These are phyloP conservation scores for Tuber magnatum DNA, from an alignment of 495 filamentous ascomycete genomes.

Conservation along the genomic window DNA sequence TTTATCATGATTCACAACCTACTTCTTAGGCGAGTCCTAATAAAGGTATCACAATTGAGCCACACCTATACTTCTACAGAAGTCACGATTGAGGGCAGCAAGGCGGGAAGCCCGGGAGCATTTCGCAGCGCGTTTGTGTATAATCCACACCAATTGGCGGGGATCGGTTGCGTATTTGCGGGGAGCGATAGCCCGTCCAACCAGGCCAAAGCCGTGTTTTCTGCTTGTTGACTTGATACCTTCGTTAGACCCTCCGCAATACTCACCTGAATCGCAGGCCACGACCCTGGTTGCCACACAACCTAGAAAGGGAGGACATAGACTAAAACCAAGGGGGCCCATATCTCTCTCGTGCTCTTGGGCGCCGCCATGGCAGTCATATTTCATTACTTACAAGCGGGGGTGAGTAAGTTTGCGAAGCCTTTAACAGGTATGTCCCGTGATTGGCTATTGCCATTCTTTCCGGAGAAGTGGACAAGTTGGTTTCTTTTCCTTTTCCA, in stretches of 20 bases:
- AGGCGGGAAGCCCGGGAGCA: neutral
- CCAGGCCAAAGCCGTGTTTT: neutral
- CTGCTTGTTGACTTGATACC: neutral
- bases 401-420: neutral
- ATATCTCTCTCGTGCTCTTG: neutral
- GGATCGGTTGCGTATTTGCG: neutral
- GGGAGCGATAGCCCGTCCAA: neutral
- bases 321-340: neutral
- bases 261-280: neutral
- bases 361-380: neutral
- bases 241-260: neutral
- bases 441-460: neutral
- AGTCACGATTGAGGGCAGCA: too few relatives aligned
- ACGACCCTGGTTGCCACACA: neutral
- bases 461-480: neutral
- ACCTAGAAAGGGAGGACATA: neutral
- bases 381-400: neutral
- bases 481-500: neutral
- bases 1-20: neutral
- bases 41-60: neutral
- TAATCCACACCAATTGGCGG: neutral
- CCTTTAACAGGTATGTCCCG: neutral
- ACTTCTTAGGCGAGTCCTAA: neutral
- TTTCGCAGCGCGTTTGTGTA: neutral
- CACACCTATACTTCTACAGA: neutral